Percentiles rank a stretch among this genome's conserved stretches.
These are phyloP conservation scores for Podospora fimiseda DNA, from an alignment of 495 filamentous ascomycete species.

Conservation along the genomic window DNA sequence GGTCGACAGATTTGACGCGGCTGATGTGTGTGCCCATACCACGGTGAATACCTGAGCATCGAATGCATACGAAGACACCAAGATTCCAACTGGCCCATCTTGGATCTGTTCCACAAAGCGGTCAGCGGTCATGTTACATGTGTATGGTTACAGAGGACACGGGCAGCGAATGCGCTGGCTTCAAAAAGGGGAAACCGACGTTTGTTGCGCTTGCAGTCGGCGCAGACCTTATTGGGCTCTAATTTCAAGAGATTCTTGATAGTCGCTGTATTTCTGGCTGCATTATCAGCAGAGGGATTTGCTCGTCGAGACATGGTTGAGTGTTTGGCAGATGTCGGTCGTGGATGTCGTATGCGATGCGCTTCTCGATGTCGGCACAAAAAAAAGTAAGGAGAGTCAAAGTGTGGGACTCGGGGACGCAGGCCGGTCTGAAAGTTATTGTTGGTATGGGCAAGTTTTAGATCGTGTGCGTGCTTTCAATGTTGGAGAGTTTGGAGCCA, in stretches of 20 bases:
- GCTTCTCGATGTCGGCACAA: background rate
- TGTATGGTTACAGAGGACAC: background rate
- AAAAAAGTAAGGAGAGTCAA: background rate
- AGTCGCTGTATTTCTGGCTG: slow-evolving; percentile 75
- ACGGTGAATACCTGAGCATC: slow-evolving; percentile 95
- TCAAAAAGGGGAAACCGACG: slow-evolving; percentile 51
- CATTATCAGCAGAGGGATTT: slow-evolving; percentile 71
- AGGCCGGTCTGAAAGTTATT: background rate
- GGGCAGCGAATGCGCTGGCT: background rate
- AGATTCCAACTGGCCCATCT: slow-evolving; percentile 99
- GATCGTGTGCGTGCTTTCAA: background rate
- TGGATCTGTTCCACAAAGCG: slow-evolving; percentile 54
- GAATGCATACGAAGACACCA: slow-evolving; percentile 93
- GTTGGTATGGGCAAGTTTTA: too few relatives aligned
- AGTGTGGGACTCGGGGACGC: background rate
- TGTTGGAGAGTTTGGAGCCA: background rate
- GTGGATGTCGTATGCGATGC: background rate
- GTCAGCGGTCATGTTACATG: slow-evolving; percentile 14
- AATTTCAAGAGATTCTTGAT: slow-evolving; percentile 92
- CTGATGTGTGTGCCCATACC: slow-evolving; percentile 99
- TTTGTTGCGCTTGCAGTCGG: slow-evolving; percentile 98
- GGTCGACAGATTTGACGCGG: slow-evolving; percentile 93
- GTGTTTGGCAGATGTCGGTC: background rate
- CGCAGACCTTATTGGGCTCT: slow-evolving; percentile 90
- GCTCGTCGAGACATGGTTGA: slow-evolving; percentile 78